Conservation (phyloP, 148 eudicot species). For the Silene conica region DNA sequence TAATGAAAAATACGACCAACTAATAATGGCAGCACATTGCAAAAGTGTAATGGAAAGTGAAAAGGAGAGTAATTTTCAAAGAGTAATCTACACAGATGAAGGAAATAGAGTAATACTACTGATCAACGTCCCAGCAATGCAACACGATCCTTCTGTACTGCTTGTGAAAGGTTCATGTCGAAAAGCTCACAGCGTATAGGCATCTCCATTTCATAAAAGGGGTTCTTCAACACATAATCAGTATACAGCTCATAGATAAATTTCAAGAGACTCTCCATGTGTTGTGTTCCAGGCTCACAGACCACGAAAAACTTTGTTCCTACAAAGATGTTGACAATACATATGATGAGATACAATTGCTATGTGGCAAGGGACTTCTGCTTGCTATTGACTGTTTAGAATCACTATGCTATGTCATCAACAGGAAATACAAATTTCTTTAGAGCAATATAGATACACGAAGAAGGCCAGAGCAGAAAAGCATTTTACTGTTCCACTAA, state of each 20-base stretch:
- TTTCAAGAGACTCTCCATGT: conserved; percentile 70
- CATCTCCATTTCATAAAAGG: conserved; percentile 98
- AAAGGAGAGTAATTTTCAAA: conserved; percentile 3
- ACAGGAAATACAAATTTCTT: not conserved
- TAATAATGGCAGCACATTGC: not conserved
- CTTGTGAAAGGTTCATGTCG: conserved; percentile 74
- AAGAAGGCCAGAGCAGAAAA: not conserved
- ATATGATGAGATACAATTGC: not conserved
- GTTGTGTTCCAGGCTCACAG: conserved; percentile 67
- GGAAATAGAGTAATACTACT: too few species aligned
- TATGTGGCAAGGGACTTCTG: not conserved
- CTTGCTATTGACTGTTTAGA: not conserved
- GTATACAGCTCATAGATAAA: conserved; percentile 81
- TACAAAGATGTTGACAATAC: conserved; percentile 20
- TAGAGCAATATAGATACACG: not conserved
- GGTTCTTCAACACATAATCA: conserved; percentile 83
- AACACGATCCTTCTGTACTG: conserved; percentile 80
- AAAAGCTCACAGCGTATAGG: conserved; percentile 96
- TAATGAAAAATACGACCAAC: conserved; percentile 2
- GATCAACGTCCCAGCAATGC: conserved; percentile 67
- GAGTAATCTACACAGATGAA: conserved; percentile 7
- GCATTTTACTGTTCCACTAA: not conserved
- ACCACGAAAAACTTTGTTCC: conserved; percentile 87
- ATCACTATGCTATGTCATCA: not conserved
- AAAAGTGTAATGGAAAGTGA: not conserved